Evolutionary conservation across 495 filamentous ascomycete genomes (phyloP).

Genomic region (Xylaria cubensis): DNA sequence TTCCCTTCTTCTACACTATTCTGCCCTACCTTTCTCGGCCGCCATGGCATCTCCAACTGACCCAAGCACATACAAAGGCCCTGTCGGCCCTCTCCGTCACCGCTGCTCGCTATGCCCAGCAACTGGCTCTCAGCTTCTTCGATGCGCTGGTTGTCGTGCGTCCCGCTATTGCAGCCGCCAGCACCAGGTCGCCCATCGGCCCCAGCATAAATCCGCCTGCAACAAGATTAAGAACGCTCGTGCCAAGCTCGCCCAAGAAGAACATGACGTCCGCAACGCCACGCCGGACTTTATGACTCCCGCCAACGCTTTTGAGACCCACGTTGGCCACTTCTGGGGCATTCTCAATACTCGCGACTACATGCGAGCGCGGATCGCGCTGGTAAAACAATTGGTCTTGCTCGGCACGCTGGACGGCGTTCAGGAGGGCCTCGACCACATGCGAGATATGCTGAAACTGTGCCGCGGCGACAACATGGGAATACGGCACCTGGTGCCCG

Average conservation of each 20-base stretch:
- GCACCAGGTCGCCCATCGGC: conserved; percentile 50
- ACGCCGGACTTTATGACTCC: conserved; percentile 39
- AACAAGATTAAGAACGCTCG: conserved; percentile 43
- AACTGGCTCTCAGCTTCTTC: conserved; percentile 26
- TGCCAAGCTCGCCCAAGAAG: conserved; percentile 36
- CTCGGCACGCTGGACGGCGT: conserved; percentile 47
- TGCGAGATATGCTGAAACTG: conserved; percentile 49
- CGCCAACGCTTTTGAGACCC: conserved; percentile 45
- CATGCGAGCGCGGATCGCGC: conserved; percentile 46
- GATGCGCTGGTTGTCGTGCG: conserved; percentile 51
- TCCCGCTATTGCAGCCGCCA: conserved; percentile 53
- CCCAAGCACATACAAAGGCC: not conserved
- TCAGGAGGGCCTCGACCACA: conserved; percentile 43
- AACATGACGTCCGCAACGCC: conserved; percentile 40
- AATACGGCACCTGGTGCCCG: conserved; percentile 48
- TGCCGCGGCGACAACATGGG: conserved; percentile 56
- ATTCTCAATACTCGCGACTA: conserved; percentile 49
- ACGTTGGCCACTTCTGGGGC: conserved; percentile 50
- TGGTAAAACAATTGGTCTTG: conserved; percentile 37
- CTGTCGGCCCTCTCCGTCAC: conserved; percentile 17
- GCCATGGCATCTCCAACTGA: no score
- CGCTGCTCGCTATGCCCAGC: conserved; percentile 32
- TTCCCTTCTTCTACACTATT: no score
- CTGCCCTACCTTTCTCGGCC: no score
- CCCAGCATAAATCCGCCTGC: conserved; percentile 51